Evolutionary conservation across 1,139 yeast species (phyloP), one percentile per base, ranked within the genome.

Genomic region (Taphrina sp.): DNA sequence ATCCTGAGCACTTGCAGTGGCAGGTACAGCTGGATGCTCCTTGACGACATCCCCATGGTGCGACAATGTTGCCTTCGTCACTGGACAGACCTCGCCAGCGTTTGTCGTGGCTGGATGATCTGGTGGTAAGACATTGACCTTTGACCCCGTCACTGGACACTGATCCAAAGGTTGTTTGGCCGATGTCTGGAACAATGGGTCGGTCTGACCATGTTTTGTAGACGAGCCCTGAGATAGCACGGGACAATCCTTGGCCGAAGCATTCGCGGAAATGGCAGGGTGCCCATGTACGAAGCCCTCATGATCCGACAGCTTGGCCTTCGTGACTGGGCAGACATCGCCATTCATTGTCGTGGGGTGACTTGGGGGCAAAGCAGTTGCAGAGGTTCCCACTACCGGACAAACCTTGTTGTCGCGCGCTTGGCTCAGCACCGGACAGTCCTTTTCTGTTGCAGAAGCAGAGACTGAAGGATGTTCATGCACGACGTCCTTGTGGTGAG

Each of bases 141-240:
- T n/a, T 5, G 37, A 26, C 35, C 54, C 54, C 12, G 54, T 39
- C n/a, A 49, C 39, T n/a, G 54, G 54, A 23, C 54, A 49, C 39
- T 49, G 44, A 5, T 24, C 22, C n/a, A n/a, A n/a, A 2, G 46
- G 31, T 16, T 29, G 33, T 8, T 29, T 24, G 5, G 34, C 46
- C 20, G 38, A 10, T 4, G 41, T 39, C 10, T 22, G 5, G 5
- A n/a, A n/a, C n/a, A n/a, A n/a, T n/a, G n/a, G n/a, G n/a, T n/a
- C n/a, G n/a, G n/a, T n/a, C 7, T 16, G 16, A n/a, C 47, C 47
- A 5, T 43, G 37, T 12, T 16, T 19, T 12, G 33, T n/a, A 10
- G 8, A 29, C 7, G 19, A 16, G 22, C 17, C 24, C 7, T n/a
- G 12, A 5, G 46, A 38, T 22, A 42, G 23, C 3, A 49, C 54